Evolutionary conservation across 2,329 filamentous ascomycete genomes (phyloP), one percentile per base, ranked within the genome.

Genomic region (Nothophoma quercina): DNA sequence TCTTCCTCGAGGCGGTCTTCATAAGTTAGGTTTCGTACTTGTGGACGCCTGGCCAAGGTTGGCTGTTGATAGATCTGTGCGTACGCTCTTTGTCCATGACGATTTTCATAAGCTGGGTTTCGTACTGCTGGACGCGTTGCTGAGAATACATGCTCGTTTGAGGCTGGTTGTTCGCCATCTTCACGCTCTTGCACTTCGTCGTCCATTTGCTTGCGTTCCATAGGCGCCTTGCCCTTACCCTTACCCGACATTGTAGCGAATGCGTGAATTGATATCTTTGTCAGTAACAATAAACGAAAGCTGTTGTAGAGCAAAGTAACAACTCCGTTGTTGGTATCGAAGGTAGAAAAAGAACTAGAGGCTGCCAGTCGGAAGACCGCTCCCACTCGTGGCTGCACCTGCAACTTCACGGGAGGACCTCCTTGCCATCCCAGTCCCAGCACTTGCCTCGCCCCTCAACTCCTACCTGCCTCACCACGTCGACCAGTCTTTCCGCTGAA

Each of bases 391-490:
- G 33, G 25, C 12, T 36, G 41, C 35, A 29, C 35, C 39, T 43
- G 39, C 32, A 15, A 15, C 6, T 13, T 72, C 59, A 75, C 28
- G 74, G 73, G 18, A 59, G 56, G 15, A 76, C 67, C 55, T 75
- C 73, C 52, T 73, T 73, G 25, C 70, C 69, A 51, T 71, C 65
- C 70, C 68, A 76, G 51, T 76, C 74, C 72, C 72, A 76, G 59
- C 71, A 75, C 59, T 56, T 73, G 4, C 74, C 73, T 35, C 73
- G 55, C 26, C 71, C 71, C 13, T 71, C 65, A 29, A 69, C 78
- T 0, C 90, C 90, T 46, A 91, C 85, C 52, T 88, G 83, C 28
- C 83, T 81, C 45, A 93, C 75, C 7, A 93, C 84, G 26, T 81
- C 77, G 21, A 87, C 70, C 74, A 95, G 74, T 69, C 80, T 83